Base-by-base conservation (phyloP, 2,329 filamentous ascomycete genomes). In the Alternaria rosae region DNA sequence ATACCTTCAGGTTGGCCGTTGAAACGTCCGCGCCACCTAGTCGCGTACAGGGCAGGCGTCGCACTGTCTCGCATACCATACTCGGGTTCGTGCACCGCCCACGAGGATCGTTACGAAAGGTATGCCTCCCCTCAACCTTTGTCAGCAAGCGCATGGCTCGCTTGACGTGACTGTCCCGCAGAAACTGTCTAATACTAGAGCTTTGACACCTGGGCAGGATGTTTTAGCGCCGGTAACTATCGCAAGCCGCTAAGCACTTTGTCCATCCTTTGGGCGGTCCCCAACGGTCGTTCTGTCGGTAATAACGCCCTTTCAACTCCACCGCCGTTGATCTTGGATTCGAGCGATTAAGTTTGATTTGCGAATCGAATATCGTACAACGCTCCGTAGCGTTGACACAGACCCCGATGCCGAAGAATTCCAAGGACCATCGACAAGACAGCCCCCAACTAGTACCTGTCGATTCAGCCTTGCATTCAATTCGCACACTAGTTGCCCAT, bases 221-320 rank as follows among this genome's bases (percentile, higher is more conserved):
- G 26, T 38, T 43, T 55, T 67, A 69, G 66, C 56, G 65, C 65
- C 66, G 56, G 66, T 64, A 67, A 64, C 62, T 58, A 66, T 61
- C 41, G 52, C 25, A 50, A 44, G 56, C 64, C 64, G 61, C 64
- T 64, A 67, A 63, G 59, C 57, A 61, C 64, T 54, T 44, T 61
- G 52, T 60, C 58, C 55, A 55, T 61, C 54, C 60, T 55, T 26
- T 35, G 54, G 38, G 45, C 56, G 58, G 53, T 44, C 51, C 48
- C 54, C 54, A 62, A 64, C 54, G 65, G 62, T 57, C 62, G 59
- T 62, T 59, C 61, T 57, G 38, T 57, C 59, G 45, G 56, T 45
- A 55, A 53, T 54, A 59, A 58, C 45, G 32, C 47, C 45, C 38
- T 57, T 26, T 41, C 15, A 44, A 43, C 48, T 54, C 25, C 48